Evolutionary conservation across 2,329 filamentous ascomycete genomes (phyloP).

Genomic region (Fusarium pininemorale): DNA sequence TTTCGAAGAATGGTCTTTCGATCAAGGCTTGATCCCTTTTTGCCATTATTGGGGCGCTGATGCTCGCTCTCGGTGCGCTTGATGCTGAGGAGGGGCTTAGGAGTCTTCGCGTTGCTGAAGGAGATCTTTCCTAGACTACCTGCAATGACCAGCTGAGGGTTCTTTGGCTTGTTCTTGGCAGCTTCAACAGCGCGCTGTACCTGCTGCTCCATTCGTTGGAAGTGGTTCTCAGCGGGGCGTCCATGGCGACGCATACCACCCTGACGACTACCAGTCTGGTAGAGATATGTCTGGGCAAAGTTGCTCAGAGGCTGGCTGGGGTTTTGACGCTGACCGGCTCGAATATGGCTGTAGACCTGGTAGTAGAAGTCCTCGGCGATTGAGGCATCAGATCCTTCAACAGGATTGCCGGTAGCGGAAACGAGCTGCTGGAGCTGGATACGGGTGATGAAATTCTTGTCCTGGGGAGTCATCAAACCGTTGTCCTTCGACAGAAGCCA

Average conservation of each 20-base stretch:
- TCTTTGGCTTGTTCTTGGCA: slow-evolving; percentile 97
- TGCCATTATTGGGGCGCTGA: slow-evolving; percentile 61
- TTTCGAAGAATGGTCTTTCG: slow-evolving; percentile 85
- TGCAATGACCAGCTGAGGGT: slow-evolving; percentile 95
- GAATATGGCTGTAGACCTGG: slow-evolving; percentile 94
- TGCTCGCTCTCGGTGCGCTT: slow-evolving; percentile 81
- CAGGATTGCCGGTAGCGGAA: slow-evolving; percentile 86
- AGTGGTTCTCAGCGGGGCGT: slow-evolving; percentile 91
- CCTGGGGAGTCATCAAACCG: slow-evolving; percentile 97
- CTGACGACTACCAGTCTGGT: slow-evolving; percentile 89
- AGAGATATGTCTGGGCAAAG: slow-evolving; percentile 97
- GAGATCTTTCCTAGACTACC: slow-evolving; percentile 97
- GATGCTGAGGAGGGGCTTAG: slow-evolving; percentile 93
- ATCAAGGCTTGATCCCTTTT: slow-evolving; percentile 68
- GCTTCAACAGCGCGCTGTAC: slow-evolving; percentile 97
- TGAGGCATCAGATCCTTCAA: slow-evolving; percentile 82
- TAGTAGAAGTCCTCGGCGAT: slow-evolving; percentile 98
- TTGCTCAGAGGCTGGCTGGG: slow-evolving; percentile 93
- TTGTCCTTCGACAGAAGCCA: slow-evolving; percentile 93
- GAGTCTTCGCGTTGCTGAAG: slow-evolving; percentile 98
- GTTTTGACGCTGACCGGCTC: slow-evolving; percentile 87
- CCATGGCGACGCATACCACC: slow-evolving; percentile 78
- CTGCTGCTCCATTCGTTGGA: slow-evolving; percentile 99
- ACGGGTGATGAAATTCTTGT: slow-evolving; percentile 99
- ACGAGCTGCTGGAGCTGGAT: slow-evolving; percentile 98